Base-by-base conservation (phyloP, 768 basidiomycete species). In the Lyophyllum atratum region DNA sequence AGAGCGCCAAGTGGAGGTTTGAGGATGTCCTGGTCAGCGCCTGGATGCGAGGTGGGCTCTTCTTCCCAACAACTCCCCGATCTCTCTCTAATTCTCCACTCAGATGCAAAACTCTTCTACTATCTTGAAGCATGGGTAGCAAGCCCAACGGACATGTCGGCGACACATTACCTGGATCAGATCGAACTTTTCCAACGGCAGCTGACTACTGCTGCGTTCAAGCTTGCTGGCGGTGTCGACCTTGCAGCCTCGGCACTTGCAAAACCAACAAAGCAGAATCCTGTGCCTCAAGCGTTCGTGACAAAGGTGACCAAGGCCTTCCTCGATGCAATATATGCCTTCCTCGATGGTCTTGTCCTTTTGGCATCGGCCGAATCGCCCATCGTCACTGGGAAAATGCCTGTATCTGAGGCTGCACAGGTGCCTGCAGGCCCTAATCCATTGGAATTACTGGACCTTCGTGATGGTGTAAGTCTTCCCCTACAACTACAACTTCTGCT, bases 1-100 rank as follows among this genome's bases (percentile, higher is more conserved):
- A 94, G 60, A 92, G 85, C 56, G 82, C 85, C 10, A 83, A 89
- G 67, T 96, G 96, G 94, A 85, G 86, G 60, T 95, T 98, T 68
- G 86, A 85, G 49, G 93, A 96, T 65, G 79, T 90, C 19, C 80
- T 98, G 21, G 80, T 89, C 44, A 79, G 79, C 17, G 77, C 81
- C 9, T 99, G 97, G 97, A 66, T 91, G 31, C 80, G 88, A 75
- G 96, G 96, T 94, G 59, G 44, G 79, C 71, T 25, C 22, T 2
- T n/a, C 56, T 26, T n/a, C n/a, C 40, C 55, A 22, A 9, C 39
- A 24, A 37, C 11, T 14, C 43, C 39, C 29, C 14, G 1, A 25
- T 17, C 37, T 14, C 49, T 34, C 40, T 42, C 55, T 45, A 33
- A 39, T 19, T 46, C 4, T 57, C 52, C 19, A 48, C 49, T 7